Evolutionary conservation across 768 basidiomycete species (phyloP), one percentile per base, ranked within the genome.

Genomic region (Gymnopilus junonius): DNA sequence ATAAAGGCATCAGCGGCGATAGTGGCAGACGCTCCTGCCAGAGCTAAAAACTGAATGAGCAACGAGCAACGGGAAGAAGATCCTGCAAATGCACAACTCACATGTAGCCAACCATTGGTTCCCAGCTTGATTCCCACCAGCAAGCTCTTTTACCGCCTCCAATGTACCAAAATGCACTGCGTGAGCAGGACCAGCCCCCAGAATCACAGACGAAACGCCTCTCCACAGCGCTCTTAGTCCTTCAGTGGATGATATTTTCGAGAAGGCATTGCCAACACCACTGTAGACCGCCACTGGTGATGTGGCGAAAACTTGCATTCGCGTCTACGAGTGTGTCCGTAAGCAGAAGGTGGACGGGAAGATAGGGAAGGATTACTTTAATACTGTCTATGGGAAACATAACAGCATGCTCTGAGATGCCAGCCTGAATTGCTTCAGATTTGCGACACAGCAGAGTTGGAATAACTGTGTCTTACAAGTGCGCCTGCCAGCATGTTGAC

Each of bases 381-480:
- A 99, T 98, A 72, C 94, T 97, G 80, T 99, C 97, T 65, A 99
- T 81, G 5, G 97, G 97, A 75, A 93, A 99, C 92, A 99, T 99
- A 74, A 97, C 95, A 31, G 95, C 93, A 79, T 99, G 97, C 76
- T 99, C 97, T 58, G 96, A 95, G 69, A 99, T 99, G 64, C 97
- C 97, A 70, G 97, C 97, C 95, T 97, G 74, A 25, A 64, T 6
- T 57, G 59, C 27, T 34, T 54, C 11, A 63, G 46, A 50, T 39
- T 62, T 35, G 39, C 34, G 58, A 60, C 25, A 29, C 20, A 40
- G 23, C 17, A 34, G 39, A 54, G 50, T 53, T 37, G 11, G 54
- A 55, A 66, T 58, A 51, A 67, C 59, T 40, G 62, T 48, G 42
- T 85, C 93, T 80, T 74, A 96, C 95, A 75, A 99, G 80, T 55